These are phyloP conservation scores for Monilinia vaccinii-corymbosi DNA, from an alignment of 2,329 filamentous ascomycete species.

Conservation along the genomic window DNA sequence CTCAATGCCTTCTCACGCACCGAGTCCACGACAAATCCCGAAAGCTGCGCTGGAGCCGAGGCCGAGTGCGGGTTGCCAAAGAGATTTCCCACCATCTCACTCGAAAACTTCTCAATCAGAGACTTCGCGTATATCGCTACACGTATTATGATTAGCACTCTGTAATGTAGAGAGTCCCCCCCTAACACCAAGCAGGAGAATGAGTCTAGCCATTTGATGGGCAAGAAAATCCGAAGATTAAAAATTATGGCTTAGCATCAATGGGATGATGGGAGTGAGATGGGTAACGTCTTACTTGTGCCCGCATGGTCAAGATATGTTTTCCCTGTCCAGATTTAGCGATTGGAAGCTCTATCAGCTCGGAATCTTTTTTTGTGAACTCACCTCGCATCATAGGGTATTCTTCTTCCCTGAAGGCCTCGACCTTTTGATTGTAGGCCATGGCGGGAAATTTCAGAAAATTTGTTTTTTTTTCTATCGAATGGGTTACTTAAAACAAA, in stretches of 20 bases:
- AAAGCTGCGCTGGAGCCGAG: conserved; percentile 69
- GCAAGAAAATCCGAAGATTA: not conserved
- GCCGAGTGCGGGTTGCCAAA: conserved; percentile 89
- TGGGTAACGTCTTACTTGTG: conserved; percentile 38
- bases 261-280: not conserved
- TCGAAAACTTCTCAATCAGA: conserved; percentile 68
- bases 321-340: conserved; percentile 42
- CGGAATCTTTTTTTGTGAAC: conserved; percentile 4
- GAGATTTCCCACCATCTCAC: conserved; percentile 66
- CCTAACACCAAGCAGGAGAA: not conserved
- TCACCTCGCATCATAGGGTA: conserved; percentile 61
- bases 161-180: not conserved
- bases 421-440: conserved; percentile 48
- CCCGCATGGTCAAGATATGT: conserved; percentile 90
- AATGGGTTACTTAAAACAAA: not conserved
- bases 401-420: conserved; percentile 47
- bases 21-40: conserved; percentile 65
- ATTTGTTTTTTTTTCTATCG: not conserved
- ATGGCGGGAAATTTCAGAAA: conserved; percentile 6
- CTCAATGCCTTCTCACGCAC: conserved; percentile 58
- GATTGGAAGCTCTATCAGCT: conserved; percentile 4
- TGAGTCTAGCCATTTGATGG: not conserved
- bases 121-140: conserved; percentile 62
- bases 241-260: not conserved
- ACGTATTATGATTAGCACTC: not conserved